Evolutionary conservation across 257 asterid genomes (phyloP), one percentile per base, ranked within the genome.

Genomic region (Agastache rugosa): DNA sequence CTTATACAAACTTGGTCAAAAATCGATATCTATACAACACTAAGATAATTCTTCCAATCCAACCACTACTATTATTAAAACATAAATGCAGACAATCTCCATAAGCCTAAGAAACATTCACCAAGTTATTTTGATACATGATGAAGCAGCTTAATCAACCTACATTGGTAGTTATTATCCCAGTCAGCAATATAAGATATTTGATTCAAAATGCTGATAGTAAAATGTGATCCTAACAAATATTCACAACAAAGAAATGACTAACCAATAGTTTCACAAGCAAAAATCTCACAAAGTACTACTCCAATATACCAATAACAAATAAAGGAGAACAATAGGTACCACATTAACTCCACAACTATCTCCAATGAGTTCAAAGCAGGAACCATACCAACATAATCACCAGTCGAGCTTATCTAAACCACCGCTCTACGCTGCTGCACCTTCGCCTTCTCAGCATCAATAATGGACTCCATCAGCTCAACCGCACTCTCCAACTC

Each of bases 371-470:
- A 17, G 62, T 29, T 55, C 17, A 56, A 55, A 59, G 62, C 75
- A 58, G 20, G 67, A 60, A 72, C 19, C 19, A 39, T 20, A 81
- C 75, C 70, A 9, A 82, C 78, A 59, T 22, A 67, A 71, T 35
- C 19, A 27, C 71, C 14, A 64, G 3, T 2, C 31, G 19, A 0
- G 34, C 12, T 4, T 51, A 58, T 66, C 84, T 85, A 91, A 72
- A 93, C 77, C 41, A 75, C 74, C 0, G 85, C 81, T 54, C 75
- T 84, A 78, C 91, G 90, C 73, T 83, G 99, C 27, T 77, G 73
- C 77, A 92, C 97, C 83, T 83, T 88, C 11, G 99, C 99, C 82
- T 92, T 92, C 90, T 95, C 98, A 0, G 99, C 97, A 78, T 92
- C 93, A 76, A 92, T 86, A 14, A 95, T 92, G 25, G 98, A 88